Conservation (phyloP, 345 rosid genomes). For the Mercurialis annua region DNA sequence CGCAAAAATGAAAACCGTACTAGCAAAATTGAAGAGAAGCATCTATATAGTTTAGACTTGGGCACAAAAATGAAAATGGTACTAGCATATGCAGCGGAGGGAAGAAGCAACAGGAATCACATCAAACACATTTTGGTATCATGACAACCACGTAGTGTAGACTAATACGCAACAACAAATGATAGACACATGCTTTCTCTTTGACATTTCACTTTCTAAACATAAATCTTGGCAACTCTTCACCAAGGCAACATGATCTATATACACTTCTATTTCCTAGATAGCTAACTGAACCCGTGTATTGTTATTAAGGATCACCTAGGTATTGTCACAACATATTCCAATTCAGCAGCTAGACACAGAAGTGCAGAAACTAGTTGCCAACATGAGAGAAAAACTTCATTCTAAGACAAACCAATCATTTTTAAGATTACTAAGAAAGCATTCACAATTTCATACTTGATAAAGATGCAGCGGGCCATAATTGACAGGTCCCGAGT, state of each 20-base stretch:
- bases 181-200: no score
- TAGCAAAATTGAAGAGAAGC: no score
- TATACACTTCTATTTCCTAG: neutral
- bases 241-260: neutral
- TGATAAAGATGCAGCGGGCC: slow-evolving; percentile 60
- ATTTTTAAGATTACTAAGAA: slow-evolving; percentile 26
- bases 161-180: neutral
- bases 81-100: neutral
- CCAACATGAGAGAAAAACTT: neutral
- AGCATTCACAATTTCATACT: slow-evolving; percentile 46
- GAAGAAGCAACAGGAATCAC: slow-evolving; percentile 2
- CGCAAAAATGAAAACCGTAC: no score
- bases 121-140: neutral
- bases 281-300: neutral
- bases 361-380: neutral
- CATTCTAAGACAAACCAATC: slow-evolving; percentile 18
- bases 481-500: slow-evolving; percentile 44
- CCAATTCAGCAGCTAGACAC: no score
- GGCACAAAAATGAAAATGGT: neutral
- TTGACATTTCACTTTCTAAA: no score
- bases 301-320: neutral
- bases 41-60: no score
- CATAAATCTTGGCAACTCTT: no score
- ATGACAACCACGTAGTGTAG: neutral
- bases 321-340: neutral